Base-by-base conservation (phyloP, 768 basidiomycete species). In the Leccinum longicurvipes region DNA sequence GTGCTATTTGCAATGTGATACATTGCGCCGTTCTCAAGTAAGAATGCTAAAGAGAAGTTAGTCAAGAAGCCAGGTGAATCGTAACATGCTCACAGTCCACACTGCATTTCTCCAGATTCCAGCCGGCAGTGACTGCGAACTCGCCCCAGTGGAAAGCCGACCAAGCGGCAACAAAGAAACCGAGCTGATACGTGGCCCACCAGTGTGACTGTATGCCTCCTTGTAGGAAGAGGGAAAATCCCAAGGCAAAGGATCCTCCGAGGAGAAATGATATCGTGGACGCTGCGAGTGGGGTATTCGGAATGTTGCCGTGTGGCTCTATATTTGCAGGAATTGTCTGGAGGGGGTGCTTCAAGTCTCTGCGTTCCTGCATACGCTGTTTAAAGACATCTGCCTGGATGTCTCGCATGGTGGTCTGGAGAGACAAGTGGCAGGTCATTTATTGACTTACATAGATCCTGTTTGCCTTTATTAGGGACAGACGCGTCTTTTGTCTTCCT, bases 71-170 rank as follows among this genome's bases (percentile, higher is more conserved):
- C 55, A 41, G 12, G 24, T 19, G 11, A 44, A 50, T 17, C 5
- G 45, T 27, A 29, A 45, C 34, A 54, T 24, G 79, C 93, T 77
- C 69, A 96, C 97, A 98, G 67, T 94, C 91, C 8, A 97, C 83
- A 56, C 86, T 91, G 66, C 93, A 89, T 73, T 95, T 97, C 51
- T 89, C 87, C 39, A 87, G 74, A 71, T 98, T 98, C 89, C 92
- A 98, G 23, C 92, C 92, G 1, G 95, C 95, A 7, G 97, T 97
- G 4, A 95, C 93, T 34, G 88, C 89, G 66, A 94, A 98, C 70
- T 99, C 97, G 12, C 82, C 84, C 84, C 93, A 89, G 66, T 99
- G 97, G 71, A 99, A 99, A 32, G 79, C 75, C 0, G 91, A 79
- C 90, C 92, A 93, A 5, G 87, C 79, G 31, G 88, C 84, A 39